Conservation (phyloP, 768 basidiomycete genomes). For the Cystoderma amianthinum region DNA sequence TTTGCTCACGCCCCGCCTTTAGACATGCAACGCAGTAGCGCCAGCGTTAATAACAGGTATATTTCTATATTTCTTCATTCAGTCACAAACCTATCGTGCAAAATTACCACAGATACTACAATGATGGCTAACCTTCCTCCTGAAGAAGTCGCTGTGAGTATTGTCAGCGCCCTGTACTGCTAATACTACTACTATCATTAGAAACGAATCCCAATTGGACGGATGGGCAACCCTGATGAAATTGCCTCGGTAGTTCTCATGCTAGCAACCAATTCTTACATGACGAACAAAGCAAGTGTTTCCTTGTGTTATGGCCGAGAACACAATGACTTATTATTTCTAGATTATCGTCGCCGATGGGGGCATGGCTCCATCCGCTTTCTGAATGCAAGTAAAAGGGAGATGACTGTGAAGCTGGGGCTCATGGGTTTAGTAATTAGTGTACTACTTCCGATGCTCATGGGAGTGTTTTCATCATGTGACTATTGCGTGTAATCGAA, state of each 20-base stretch:
- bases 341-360: constrained; percentile 43
- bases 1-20: not conserved
- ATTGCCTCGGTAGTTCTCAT: constrained; percentile 45
- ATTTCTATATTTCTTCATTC: not conserved
- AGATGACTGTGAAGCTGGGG: not conserved
- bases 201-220: constrained; percentile 42
- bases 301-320: not conserved
- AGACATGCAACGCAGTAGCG: constrained; percentile 49
- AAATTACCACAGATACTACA: constrained; percentile 25
- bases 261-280: constrained; percentile 42
- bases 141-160: constrained; percentile 20
- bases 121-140: constrained; percentile 38
- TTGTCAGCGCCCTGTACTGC: not conserved
- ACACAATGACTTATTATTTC: not conserved
- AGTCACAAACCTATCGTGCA: not conserved
- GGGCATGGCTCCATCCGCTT: constrained; percentile 25
- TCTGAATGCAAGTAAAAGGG: too few species aligned
- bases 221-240: constrained; percentile 43
- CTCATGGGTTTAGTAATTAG: too few species aligned
- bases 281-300: constrained; percentile 46
- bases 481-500: not conserved
- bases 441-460: too few species aligned
- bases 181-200: constrained; percentile 9
- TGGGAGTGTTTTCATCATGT: too few species aligned
- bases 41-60: constrained; percentile 42